Evolutionary conservation across 2,329 filamentous ascomycete species (phyloP).

Genomic region (Macroventuria anomochaeta): DNA sequence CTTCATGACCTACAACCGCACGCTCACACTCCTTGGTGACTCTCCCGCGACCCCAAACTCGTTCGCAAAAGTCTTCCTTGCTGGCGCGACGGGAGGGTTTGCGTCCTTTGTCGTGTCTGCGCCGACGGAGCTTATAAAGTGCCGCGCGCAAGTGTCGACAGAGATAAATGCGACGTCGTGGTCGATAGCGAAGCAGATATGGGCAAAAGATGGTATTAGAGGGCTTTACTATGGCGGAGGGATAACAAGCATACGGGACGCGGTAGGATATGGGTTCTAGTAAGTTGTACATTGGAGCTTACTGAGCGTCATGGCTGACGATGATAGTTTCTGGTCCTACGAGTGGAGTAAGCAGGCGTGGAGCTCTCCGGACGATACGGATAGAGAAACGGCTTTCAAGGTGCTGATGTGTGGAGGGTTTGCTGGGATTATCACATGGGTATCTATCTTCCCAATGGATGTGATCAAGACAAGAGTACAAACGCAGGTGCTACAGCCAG

Average conservation of each 20-base stretch:
- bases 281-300: slow-evolving; percentile 45
- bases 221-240: slow-evolving; percentile 83
- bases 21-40: slow-evolving; percentile 66
- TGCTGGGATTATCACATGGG: slow-evolving; percentile 88
- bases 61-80: slow-evolving; percentile 74
- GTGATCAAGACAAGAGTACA: slow-evolving; percentile 94
- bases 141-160: slow-evolving; percentile 74
- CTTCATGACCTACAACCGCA: slow-evolving; percentile 89
- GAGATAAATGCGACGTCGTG: slow-evolving; percentile 59
- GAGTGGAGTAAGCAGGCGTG: slow-evolving; percentile 72
- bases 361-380: slow-evolving; percentile 53
- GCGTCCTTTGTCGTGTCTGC: slow-evolving; percentile 86
- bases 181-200: slow-evolving; percentile 68
- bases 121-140: slow-evolving; percentile 91
- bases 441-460: slow-evolving; percentile 87
- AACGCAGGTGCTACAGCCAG: slow-evolving; percentile 60
- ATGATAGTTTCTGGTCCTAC: slow-evolving; percentile 80
- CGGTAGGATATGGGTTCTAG: slow-evolving; percentile 96
- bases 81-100: slow-evolving; percentile 81
- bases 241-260: slow-evolving; percentile 83
- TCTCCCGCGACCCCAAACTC: slow-evolving; percentile 43
- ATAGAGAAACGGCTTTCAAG: slow-evolving; percentile 63
- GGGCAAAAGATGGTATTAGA: slow-evolving; percentile 64
- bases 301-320: not conserved
- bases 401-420: slow-evolving; percentile 84